Base-by-base conservation (phyloP, 2,329 filamentous ascomycete species). In the Curvularia spicifera region DNA sequence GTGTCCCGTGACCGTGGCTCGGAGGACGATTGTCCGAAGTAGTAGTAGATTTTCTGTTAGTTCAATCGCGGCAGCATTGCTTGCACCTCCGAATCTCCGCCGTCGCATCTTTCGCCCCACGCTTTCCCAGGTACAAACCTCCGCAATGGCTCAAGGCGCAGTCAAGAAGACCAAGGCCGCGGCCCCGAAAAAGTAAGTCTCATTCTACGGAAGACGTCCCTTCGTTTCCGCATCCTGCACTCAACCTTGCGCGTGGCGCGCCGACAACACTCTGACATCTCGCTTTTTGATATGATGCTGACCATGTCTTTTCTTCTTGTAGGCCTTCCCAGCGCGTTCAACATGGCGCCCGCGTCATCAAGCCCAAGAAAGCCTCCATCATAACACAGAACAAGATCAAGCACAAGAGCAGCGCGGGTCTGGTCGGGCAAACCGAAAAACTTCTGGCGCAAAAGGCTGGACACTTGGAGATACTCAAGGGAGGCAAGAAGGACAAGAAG, bases 381-480 rank as follows among this genome's bases (percentile, higher is more conserved):
- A 81, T 88, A 39, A 82, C 83, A 71, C 83, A 87, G 71, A 79
- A 85, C 63, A 86, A 87, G 69, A 81, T 89, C 72, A 86, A 84
- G 51, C 89, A 84, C 84, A 89, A 89, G 82, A 81, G 86, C 61
- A 83, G 86, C 0, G 79, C 85, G 0, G 87, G 87, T 0, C 76
- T 91, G 40, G 84, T 84, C 3, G 84, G 83, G 0, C 81, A 86
- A 78, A 91, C 89, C n/a, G 89, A 91, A 71, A 84, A 84, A 60
- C 84, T 82, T 61, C 80, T 91, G 9, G 89, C 88, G 12, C 80
- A 86, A 60, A 85, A 85, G 69, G 89, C 88, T 5, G 89, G 89
- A 13, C 89, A 91, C 81, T 70, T 91, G 70, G 89, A 91, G 75
- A 71, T 91, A 69, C 74, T 91, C 69, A 82, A 81, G 56, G 87